A percentile compares a stretch with the other conserved stretches of the same genome.
phyloP scores from a whole-genome alignment of 495 filamentous ascomycete species.

The Penicillium silybi region DNA sequence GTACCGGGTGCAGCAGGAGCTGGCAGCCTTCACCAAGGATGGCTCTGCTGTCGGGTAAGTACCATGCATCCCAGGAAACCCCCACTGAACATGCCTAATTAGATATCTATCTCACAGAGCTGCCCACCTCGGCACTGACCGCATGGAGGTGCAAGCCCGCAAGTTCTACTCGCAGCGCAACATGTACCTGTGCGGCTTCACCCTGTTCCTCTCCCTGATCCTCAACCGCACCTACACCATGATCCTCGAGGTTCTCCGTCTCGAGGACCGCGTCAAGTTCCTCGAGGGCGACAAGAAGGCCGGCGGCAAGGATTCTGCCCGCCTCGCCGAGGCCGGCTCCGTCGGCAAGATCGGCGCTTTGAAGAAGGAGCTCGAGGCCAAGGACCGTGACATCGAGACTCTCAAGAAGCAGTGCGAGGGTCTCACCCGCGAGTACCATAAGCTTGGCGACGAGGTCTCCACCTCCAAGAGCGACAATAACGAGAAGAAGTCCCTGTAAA shows the following conservation, averaged over 20 bases:
- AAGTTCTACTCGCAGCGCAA: slow-evolving; percentile 99
- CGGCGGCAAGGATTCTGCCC: slow-evolving; percentile 64
- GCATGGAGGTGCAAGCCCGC: slow-evolving; percentile 96
- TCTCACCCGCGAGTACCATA: slow-evolving; percentile 73
- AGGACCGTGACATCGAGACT: slow-evolving; percentile 70
- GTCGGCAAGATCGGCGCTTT: slow-evolving; percentile 71
- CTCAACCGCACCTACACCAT: slow-evolving; percentile 98
- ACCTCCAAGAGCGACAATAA: slow-evolving; percentile 47
- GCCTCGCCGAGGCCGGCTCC: slow-evolving; percentile 60
- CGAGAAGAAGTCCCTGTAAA: slow-evolving; percentile 68
- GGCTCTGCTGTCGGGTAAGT: slow-evolving; percentile 43
- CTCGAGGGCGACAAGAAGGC: slow-evolving; percentile 74
- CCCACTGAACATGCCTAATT: slow-evolving; percentile 7
- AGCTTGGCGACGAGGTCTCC: slow-evolving; percentile 71
- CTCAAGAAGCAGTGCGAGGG: slow-evolving; percentile 84
- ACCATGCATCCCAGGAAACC: neutral
- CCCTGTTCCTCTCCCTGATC: slow-evolving; percentile 95
- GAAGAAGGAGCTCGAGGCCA: slow-evolving; percentile 66
- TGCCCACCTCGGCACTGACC: slow-evolving; percentile 76
- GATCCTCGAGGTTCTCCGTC: slow-evolving; percentile 90
- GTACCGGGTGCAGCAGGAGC: slow-evolving; percentile 90
- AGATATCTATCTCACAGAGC: slow-evolving; percentile 45
- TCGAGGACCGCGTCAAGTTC: slow-evolving; percentile 87
- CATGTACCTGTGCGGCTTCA: slow-evolving; percentile 99
- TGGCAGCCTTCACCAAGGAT: slow-evolving; percentile 56